Evolutionary conservation across 1,139 yeast species (phyloP), one percentile per base, ranked within the genome.

Genomic region (Geotrichum macrosporum): DNA sequence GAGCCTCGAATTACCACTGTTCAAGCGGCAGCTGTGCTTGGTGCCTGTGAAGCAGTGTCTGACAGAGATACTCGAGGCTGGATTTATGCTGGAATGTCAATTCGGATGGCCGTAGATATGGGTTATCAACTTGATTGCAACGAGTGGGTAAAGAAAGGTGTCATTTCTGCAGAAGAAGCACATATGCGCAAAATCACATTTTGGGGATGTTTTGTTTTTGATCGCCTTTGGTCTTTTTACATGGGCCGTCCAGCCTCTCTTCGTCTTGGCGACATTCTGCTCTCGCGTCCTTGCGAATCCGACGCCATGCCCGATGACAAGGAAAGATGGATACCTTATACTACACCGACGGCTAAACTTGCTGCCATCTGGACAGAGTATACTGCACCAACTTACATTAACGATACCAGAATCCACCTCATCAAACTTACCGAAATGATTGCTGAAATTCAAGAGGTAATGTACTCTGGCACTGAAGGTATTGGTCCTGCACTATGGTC

Each of bases 81-180:
- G 61, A 51, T 57, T 3, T 56, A 58, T 40, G 54, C 58, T 9
- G 62, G 62, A 6, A 58, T 58, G 60, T 59, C 62, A 6, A 52
- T 54, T 33, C 50, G 62, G 18, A 58, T 58, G 59, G 58, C 58
- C 3, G 49, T 57, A 5, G 62, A 58, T 32, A 42, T 58, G 39
- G 62, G 62, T 2, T 45, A 54, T n/a, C 61, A 58, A 43, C 44
- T 56, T 10, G 55, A 58, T 38, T 51, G 54, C 20, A 50, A 49
- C 18, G 43, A 46, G 8, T 50, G 57, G 41, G 50, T 52, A 20
- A 50, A 53, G 16, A 48, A 52, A 18, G 58, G 58, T 2, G 47
- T 50, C 22, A 41, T 58, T 4, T 41, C 53, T n/a, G 50, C 38
- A 10, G 58, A 57, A 22, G 61, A 58, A 42, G 55, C 52, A 13